Conservation (phyloP, 2,329 filamentous ascomycete genomes). For the Helminthosporium solani region DNA sequence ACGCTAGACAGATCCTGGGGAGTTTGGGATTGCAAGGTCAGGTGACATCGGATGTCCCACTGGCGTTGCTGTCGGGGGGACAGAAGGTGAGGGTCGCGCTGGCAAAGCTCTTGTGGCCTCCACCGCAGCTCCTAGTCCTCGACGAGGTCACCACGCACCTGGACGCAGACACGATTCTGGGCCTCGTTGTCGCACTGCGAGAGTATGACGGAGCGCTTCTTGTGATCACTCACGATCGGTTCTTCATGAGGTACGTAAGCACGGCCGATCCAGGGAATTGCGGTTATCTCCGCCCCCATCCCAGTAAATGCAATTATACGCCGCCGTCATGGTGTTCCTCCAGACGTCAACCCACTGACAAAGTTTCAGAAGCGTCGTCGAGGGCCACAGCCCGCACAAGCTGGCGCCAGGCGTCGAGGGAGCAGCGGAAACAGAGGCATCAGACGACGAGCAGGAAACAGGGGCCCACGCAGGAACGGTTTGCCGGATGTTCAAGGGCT, state of each 20-base stretch:
- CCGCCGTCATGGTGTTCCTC: background rate
- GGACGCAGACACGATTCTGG: constrained; percentile 77
- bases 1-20: constrained; percentile 65
- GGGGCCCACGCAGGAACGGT: constrained; percentile 46
- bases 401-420: constrained; percentile 39
- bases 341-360: no score
- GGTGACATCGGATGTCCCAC: constrained; percentile 69
- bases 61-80: constrained; percentile 74
- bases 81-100: constrained; percentile 68
- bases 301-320: no score
- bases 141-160: constrained; percentile 85
- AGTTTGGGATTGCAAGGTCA: constrained; percentile 70
- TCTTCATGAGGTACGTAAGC: constrained; percentile 62
- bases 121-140: constrained; percentile 71
- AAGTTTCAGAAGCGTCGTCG: constrained; percentile 64
- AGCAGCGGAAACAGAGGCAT: constrained; percentile 43
- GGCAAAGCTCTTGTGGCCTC: constrained; percentile 66
- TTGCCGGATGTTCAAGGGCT: constrained; percentile 38
- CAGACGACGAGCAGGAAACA: constrained; percentile 48
- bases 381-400: constrained; percentile 53
- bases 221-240: constrained; percentile 79
- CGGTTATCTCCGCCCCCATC: no score
- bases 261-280: no score
- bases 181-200: constrained; percentile 65
- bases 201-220: constrained; percentile 73